Evolutionary conservation across 2,329 filamentous ascomycete genomes (phyloP), one percentile per base, ranked within the genome.

Genomic region (Chaetomiaceae sp.): DNA sequence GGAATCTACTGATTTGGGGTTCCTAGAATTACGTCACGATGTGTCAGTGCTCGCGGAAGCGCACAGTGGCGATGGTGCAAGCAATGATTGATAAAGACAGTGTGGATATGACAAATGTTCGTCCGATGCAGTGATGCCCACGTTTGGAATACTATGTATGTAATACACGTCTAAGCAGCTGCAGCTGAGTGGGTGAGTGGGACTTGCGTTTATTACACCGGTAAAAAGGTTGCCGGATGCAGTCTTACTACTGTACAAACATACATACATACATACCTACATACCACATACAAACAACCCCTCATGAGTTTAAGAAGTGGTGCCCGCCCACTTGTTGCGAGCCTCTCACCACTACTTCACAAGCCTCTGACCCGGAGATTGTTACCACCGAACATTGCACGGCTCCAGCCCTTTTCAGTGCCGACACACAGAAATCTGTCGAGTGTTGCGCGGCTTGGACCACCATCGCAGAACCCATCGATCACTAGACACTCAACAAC

Each of bases 1-100:
- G 4, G 29, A n/a, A 5, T 25, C 20, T 27, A 16, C 14, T n/a
- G n/a, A n/a, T n/a, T n/a, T n/a, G n/a, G n/a, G n/a, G n/a, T n/a
- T 6, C 16, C 10, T 11, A 13, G 13, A 11, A 48, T 56, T 54
- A 54, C 55, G 55, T 57, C 55, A 57, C 43, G 7, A 45, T 54
- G 48, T 54, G 48, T 51, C 47, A 51, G 43, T 36, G 37, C n/a
- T 33, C 27, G 20, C 9, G 1, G n/a, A 18, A 25, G 11, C 7
- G 5, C 34, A 5, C 2, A n/a, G 21, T 3, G 1, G 11, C 13
- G 7, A 23, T 2, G 21, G 20, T 21, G 20, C 13, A 8, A 8
- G 10, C 10, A 3, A 3, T 21, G n/a, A 23, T 14, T 23, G 20
- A 29, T 9, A 21, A 27, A 36, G 9, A 21, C 30, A 8, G 30